Conservation (phyloP, 2,329 filamentous ascomycete species). For the Xylariaceae sp. region DNA sequence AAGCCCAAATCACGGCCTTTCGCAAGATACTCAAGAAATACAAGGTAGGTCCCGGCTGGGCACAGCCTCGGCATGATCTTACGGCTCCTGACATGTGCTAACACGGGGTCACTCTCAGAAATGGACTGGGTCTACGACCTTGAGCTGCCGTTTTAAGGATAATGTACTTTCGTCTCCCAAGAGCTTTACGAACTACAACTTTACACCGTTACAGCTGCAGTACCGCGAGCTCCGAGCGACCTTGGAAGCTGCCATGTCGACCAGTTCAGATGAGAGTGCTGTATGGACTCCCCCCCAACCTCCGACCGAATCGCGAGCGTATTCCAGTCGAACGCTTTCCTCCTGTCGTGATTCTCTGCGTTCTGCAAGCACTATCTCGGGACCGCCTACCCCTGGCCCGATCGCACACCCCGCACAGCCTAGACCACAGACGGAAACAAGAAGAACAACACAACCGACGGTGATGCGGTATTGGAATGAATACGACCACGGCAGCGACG, state of each 20-base stretch:
- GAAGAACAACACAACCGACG: no score
- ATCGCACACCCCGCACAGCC: not conserved
- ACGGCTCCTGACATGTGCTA: constrained; percentile 9
- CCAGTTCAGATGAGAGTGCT: constrained; percentile 8
- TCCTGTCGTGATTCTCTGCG: constrained; percentile 3
- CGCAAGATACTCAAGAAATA: constrained; percentile 84
- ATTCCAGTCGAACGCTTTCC: constrained; percentile 5
- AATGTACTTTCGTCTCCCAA: constrained; percentile 60
- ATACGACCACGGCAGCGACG: constrained; percentile 75
- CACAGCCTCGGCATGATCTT: not conserved
- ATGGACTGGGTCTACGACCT: constrained; percentile 69
- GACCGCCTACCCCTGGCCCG: constrained; percentile 15
- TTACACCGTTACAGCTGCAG: constrained; percentile 45
- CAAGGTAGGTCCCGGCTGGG: no score
- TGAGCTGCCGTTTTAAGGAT: constrained; percentile 61
- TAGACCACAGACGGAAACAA: not conserved
- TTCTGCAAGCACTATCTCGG: constrained; percentile 15
- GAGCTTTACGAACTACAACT: constrained; percentile 66
- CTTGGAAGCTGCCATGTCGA: constrained; percentile 42
- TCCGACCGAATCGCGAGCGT: constrained; percentile 15
- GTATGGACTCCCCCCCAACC: constrained; percentile 4
- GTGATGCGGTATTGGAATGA: constrained; percentile 68
- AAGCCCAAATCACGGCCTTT: constrained; percentile 70
- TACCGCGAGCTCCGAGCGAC: constrained; percentile 45
- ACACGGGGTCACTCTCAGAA: no score